Conservation (phyloP, 495 filamentous ascomycete species). For the Apodospora peruviana region DNA sequence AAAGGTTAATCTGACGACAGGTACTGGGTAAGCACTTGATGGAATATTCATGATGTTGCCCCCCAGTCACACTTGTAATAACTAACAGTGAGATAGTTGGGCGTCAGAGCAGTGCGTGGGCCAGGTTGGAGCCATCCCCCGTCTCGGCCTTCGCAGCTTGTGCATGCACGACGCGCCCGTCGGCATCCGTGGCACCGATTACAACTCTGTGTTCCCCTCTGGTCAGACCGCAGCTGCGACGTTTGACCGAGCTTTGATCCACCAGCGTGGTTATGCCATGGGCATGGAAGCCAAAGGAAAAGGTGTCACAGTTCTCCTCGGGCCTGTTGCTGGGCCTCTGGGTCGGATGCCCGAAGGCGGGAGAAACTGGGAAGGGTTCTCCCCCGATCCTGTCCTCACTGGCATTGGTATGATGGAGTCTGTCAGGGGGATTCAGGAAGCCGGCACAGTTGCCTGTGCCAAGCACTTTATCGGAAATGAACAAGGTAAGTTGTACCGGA, state of each 20-base stretch:
- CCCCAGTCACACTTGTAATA: too few relatives aligned
- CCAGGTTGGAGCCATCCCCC: conserved; percentile 61
- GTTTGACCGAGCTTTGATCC: conserved; percentile 65
- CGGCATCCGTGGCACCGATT: conserved; percentile 72
- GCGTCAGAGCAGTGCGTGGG: conserved; percentile 73
- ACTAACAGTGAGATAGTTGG: conserved; percentile 61
- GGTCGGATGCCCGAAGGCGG: conserved; percentile 71
- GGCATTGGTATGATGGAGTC: conserved; percentile 68
- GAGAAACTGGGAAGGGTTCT: conserved; percentile 85
- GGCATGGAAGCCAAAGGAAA: conserved; percentile 75
- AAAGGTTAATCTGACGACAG: conserved; percentile 91
- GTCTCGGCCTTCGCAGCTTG: conserved; percentile 72
- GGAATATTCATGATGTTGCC: too few relatives aligned
- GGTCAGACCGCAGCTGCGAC: conserved; percentile 80
- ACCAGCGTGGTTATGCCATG: conserved; percentile 71
- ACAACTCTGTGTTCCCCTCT: conserved; percentile 73
- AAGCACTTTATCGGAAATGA: conserved; percentile 78
- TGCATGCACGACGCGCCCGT: conserved; percentile 91
- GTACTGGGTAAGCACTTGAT: conserved; percentile 60
- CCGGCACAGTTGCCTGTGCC: conserved; percentile 72
- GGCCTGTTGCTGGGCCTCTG: conserved; percentile 84
- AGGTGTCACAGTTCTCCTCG: conserved; percentile 79
- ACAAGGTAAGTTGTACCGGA: conserved; percentile 30
- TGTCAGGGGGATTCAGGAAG: conserved; percentile 76
- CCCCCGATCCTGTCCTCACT: conserved; percentile 71